These are phyloP conservation scores for Phaeodactylum tricornutum DNA, from an alignment of 108 stramenopile species.

Conservation along the genomic window DNA sequence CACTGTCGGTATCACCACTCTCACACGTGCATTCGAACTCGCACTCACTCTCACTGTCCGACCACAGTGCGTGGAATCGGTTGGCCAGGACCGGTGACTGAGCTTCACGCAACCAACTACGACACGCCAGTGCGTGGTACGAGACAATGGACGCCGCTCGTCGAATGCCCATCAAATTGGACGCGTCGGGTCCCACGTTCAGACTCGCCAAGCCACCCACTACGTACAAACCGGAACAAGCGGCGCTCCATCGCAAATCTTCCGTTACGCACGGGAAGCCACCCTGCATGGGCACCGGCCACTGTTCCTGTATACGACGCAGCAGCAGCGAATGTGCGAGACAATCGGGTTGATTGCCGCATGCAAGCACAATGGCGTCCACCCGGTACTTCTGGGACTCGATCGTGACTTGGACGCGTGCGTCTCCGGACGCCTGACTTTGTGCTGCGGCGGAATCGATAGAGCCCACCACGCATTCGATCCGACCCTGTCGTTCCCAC, in stretches of 20 bases:
- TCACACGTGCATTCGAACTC: no score
- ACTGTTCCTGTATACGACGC: constrained; percentile 13
- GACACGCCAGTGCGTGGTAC: no score
- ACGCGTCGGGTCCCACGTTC: constrained; percentile 57
- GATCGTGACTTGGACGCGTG: background rate
- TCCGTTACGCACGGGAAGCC: constrained; percentile 44
- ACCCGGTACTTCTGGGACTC: constrained; percentile 1
- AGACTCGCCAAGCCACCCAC: constrained; percentile 42
- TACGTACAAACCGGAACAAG: constrained; percentile 22
- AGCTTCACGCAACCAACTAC: no score
- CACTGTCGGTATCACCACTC: no score
- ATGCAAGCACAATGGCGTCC: constrained; percentile 42
- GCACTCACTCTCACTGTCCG: no score
- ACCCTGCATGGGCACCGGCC: constrained; percentile 21
- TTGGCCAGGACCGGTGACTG: no score
- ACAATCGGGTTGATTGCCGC: constrained; percentile 44
- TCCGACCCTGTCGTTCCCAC: constrained; percentile 15
- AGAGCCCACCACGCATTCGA: constrained; percentile 15
- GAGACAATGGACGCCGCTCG: constrained; percentile 48
- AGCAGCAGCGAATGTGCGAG: constrained; percentile 13
- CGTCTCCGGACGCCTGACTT: background rate
- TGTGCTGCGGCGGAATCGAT: no score
- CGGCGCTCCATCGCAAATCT: constrained; percentile 37
- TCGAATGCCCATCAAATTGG: constrained; percentile 60
- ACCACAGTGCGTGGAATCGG: no score